These are phyloP conservation scores for Aspergillus aculeatinus DNA, from an alignment of 2,329 filamentous ascomycete species.

Conservation along the genomic window DNA sequence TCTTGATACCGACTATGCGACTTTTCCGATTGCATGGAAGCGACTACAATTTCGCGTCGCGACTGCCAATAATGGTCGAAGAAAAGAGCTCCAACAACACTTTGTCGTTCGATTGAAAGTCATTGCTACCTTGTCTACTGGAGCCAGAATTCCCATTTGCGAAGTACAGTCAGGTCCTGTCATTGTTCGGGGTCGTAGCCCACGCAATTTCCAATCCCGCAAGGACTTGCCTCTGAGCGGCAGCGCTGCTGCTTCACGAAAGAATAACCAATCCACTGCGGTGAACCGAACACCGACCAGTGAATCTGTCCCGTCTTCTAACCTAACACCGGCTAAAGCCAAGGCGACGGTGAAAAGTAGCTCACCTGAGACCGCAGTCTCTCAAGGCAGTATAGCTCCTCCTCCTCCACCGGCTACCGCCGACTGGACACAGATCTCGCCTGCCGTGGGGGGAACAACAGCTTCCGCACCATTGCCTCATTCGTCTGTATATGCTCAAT, in stretches of 20 bases:
- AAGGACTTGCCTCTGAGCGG: conserved; percentile 89
- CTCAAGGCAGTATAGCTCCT: conserved; percentile 28
- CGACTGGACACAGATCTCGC: conserved; percentile 40
- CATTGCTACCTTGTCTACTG: conserved; percentile 77
- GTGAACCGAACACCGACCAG: conserved; percentile 34
- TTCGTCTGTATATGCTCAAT: conserved; percentile 49
- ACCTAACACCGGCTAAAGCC: conserved; percentile 28
- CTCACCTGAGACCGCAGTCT: conserved; percentile 35
- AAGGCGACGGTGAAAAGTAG: conserved; percentile 34
- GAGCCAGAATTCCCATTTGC: conserved; percentile 75
- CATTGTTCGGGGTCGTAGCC: conserved; percentile 89
- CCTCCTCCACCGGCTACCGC: conserved; percentile 28
- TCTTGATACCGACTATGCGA: conserved; percentile 77
- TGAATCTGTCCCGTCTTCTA: conserved; percentile 30
- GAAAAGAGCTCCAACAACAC: conserved; percentile 94
- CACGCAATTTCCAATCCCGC: conserved; percentile 88
- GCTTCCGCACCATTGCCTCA: conserved; percentile 25
- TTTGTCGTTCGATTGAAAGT: conserved; percentile 89
- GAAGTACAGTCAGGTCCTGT: conserved; percentile 87
- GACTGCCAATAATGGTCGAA: conserved; percentile 90
- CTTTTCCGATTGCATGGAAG: conserved; percentile 92
- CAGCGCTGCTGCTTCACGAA: conserved; percentile 74
- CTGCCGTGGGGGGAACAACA: conserved; percentile 20
- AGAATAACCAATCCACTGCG: conserved; percentile 54
- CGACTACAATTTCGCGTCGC: conserved; percentile 90